Conservation (phyloP, 805 yeast genomes). For the Kluyveromyces nonfermentans region DNA sequence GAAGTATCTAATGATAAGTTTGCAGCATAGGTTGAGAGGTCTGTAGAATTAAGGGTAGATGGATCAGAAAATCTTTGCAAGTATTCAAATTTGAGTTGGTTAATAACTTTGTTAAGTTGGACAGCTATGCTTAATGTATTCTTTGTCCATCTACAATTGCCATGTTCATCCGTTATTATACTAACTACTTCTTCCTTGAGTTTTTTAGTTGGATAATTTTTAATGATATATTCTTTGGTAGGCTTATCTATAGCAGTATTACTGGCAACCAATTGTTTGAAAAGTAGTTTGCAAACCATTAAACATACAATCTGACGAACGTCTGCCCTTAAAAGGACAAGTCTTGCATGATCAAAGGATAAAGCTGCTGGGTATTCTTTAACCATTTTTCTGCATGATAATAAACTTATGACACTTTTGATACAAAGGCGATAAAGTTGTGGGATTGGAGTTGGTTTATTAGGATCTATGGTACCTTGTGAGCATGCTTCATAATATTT, state of each 20-base stretch:
- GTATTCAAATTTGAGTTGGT: slow-evolving; percentile 22
- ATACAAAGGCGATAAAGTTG: slow-evolving; percentile 35
- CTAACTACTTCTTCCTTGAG: slow-evolving; percentile 67
- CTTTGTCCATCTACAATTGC: slow-evolving; percentile 85
- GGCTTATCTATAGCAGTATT: slow-evolving; percentile 22
- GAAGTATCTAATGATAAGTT: slow-evolving; percentile 15
- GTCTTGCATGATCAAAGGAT: slow-evolving; percentile 75
- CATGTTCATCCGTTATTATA: slow-evolving; percentile 75
- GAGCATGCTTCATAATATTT: slow-evolving; percentile 22
- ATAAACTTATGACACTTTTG: slow-evolving; percentile 48
- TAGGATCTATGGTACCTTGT: slow-evolving; percentile 8
- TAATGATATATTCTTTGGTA: slow-evolving; percentile 29
- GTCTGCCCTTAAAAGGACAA: slow-evolving; percentile 73
- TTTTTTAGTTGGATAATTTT: slow-evolving; percentile 32
- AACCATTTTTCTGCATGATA: slow-evolving; percentile 74
- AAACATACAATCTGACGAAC: slow-evolving; percentile 77
- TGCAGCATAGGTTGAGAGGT: neutral
- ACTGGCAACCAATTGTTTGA: slow-evolving; percentile 51
- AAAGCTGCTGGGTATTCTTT: slow-evolving; percentile 75
- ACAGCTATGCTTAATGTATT: slow-evolving; percentile 64
- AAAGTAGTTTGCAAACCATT: slow-evolving; percentile 61
- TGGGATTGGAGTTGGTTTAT: slow-evolving; percentile 11
- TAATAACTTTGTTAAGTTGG: slow-evolving; percentile 31
- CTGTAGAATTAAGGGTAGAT: slow-evolving; percentile 8
- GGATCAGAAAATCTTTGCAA: slow-evolving; percentile 10